Base-by-base conservation (phyloP, 768 basidiomycete species). In the Lactifluus hygrophoroides region DNA sequence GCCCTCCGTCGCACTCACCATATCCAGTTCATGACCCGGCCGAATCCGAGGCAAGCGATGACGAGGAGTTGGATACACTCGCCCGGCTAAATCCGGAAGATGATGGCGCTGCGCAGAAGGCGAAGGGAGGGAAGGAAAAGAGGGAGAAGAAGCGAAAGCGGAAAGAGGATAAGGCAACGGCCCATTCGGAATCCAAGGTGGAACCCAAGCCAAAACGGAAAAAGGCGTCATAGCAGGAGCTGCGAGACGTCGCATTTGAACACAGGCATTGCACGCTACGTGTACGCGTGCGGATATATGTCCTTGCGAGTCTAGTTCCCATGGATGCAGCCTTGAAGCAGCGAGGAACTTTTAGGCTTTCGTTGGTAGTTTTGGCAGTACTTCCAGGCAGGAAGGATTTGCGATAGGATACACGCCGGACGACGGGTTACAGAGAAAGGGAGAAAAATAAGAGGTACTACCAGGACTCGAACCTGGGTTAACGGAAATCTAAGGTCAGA, bases 31-130 rank as follows among this genome's bases (percentile, higher is more conserved):
- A 53, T 7, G 57, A 59, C 6, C 38, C 50, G 5, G 25, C 42
- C 1, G 57, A 32, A 16, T 56, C 54, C 60, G 69, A 23, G 61
- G 61, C 27, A 69, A 69, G 16, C 35, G 69, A 66, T 30, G 68
- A 49, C 32, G 64, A 66, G 1, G 66, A 62, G 42, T 70, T 70
- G 28, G 71, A 71, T 48, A 59, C 68, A 19, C 72, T 73, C 57
- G 65, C 37, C 30, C 64, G 66, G 47, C 69, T 74, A 38, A 71
- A 69, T 6, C 65, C 62, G 53, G 60, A 69, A 51, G 64, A 67
- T 7, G 69, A 74, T 35, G 68, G 69, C 43, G 68, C 23, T n/a
- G 25, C 30, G 34, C 42, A 49, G 32, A 51, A 28, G 21, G 48
- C 21, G 38, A 52, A 52, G 46, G 51, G 21, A 67, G 11, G 67